Conservation (phyloP, 495 filamentous ascomycete species). For the Acidomyces sp. region DNA sequence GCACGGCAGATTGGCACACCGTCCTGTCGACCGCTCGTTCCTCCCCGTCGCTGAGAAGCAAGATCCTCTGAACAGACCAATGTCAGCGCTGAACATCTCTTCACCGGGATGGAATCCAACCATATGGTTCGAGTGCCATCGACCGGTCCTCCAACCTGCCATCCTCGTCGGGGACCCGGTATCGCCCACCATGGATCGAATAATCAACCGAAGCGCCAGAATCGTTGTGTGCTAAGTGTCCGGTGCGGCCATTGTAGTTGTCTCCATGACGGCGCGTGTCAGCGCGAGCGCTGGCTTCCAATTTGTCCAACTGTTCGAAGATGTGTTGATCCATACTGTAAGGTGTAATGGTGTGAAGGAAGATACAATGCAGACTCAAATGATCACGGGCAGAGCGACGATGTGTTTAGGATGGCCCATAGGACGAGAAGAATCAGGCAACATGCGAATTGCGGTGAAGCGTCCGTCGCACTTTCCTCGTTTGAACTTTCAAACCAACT, state of each 20-base stretch:
- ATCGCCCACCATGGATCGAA: not conserved
- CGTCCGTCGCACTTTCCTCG: no score
- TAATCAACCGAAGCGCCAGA: not conserved
- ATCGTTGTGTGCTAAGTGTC: conserved; percentile 5
- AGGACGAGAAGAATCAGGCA: not conserved
- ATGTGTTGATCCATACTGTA: conserved; percentile 11
- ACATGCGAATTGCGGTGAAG: not conserved
- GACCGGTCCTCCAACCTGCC: conserved; percentile 16
- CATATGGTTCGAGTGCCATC: conserved; percentile 36
- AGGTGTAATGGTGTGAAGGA: not conserved
- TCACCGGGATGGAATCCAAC: conserved; percentile 30
- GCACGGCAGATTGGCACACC: no score
- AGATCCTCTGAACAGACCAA: no score
- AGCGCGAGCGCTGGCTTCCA: conserved; percentile 9
- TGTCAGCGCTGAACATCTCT: no score
- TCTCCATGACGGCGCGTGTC: not conserved
- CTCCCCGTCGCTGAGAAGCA: no score
- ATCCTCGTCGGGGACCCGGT: not conserved
- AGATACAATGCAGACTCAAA: not conserved
- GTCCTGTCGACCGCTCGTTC: no score
- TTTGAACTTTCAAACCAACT: no score
- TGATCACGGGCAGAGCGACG: no score
- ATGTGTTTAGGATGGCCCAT: not conserved
- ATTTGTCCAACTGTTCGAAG: conserved; percentile 17
- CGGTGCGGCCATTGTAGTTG: conserved; percentile 6